phyloP scores from a whole-genome alignment of 345 rosid species.

The Rubroshorea leprosula region DNA sequence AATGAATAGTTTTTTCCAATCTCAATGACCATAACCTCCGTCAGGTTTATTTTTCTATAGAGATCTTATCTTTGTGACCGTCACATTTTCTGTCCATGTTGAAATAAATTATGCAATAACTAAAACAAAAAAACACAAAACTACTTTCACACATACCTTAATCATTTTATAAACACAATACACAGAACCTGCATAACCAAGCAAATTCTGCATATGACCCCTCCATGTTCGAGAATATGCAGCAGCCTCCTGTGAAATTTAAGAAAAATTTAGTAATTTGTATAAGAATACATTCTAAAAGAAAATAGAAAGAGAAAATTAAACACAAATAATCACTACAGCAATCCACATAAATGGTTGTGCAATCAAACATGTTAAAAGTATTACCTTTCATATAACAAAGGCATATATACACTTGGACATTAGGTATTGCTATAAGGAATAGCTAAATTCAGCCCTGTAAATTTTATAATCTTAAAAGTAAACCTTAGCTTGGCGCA shows the following conservation, averaged over 20 bases:
- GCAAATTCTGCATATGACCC: conserved; percentile 94
- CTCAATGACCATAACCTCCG: background rate
- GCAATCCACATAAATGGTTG: background rate
- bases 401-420: background rate
- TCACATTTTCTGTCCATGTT: background rate
- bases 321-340: background rate
- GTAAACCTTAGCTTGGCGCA: conserved; percentile 91
- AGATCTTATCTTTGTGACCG: conserved; percentile 1
- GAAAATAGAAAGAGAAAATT: background rate
- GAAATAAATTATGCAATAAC: conserved; percentile 2
- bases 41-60: background rate
- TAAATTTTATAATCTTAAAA: background rate
- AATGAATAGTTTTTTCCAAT: too few relatives aligned
- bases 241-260: conserved; percentile 77
- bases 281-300: background rate
- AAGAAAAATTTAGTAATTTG: conserved; percentile 5
- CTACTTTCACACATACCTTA: conserved; percentile 46
- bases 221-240: conserved; percentile 91
- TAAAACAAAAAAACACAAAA: background rate
- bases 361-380: background rate
- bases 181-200: conserved; percentile 90
- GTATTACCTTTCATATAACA: background rate
- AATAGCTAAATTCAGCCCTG: background rate
- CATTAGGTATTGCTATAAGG: background rate
- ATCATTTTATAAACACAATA: conserved; percentile 97